Base-by-base conservation (phyloP, 495 filamentous ascomycete species). In the Opeltia flavorubescens region DNA sequence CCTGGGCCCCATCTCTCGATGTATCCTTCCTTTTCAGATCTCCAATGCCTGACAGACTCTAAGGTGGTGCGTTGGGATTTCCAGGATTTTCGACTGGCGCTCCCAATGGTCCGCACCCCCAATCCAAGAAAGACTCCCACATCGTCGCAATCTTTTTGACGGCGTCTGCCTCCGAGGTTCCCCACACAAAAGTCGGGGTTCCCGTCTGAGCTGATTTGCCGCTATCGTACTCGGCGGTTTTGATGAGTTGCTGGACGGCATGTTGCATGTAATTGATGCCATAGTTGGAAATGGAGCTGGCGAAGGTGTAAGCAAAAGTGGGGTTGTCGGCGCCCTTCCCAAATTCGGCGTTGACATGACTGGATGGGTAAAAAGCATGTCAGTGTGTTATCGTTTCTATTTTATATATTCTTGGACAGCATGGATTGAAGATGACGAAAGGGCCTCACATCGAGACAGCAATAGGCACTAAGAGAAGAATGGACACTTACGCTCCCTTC, bases 341-440 rank as follows among this genome's bases (percentile, higher is more conserved):
- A 20, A 43, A 43, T 12, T 43, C 41, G 41, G 41, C 41, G 25
- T 43, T 43, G 41, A 43, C 41, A n/a, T 43, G 41, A 23, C 41
- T 43, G n/a, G 0, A 3, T 13, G 27, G 17, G 17, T 43, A 15
- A 27, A 5, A 17, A n/a, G 5, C 15, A 15, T 26, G 41, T 43
- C 41, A 43, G 41, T 15, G 41, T 43, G 20, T 26, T 31, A 24
- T 18, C 20, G 5, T 43, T 21, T 4, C 38, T 11, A 12, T 9
- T 8, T 8, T 8, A 41, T 8, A 18, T 9, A 9, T 9, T 20
- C 18, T 8, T 9, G 38, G 18, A 12, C 9, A 20, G 9, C 6
- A 24, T 5, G n/a, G 25, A 12, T 6, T 5, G 27, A 6, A 39
- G 5, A 39, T 11, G 5, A 7, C 18, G 2, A n/a, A 9, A n/a